These are phyloP conservation scores for Arachis hypogaea DNA, from an alignment of 306 rosid genomes.

Conservation along the genomic window DNA sequence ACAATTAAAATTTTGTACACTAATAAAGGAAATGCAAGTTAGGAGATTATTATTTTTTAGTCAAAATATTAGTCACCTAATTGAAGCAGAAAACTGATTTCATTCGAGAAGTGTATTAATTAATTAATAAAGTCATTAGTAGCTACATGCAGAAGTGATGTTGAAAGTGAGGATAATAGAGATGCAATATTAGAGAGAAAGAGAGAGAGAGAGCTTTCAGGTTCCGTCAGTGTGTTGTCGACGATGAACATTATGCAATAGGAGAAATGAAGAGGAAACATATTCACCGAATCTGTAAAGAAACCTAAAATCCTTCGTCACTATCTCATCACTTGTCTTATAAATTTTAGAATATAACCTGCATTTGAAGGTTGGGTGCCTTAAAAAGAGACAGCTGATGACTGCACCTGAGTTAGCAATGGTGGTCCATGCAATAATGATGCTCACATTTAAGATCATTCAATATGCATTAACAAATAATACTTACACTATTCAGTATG, in stretches of 20 bases:
- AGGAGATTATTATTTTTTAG: too few relatives aligned
- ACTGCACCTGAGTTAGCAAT: too few relatives aligned
- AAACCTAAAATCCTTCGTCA: background rate
- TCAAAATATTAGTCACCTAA: too few relatives aligned
- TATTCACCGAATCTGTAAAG: background rate
- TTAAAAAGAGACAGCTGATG: too few relatives aligned
- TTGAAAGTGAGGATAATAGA: background rate
- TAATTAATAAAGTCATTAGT: background rate
- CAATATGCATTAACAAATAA: background rate
- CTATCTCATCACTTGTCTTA: background rate
- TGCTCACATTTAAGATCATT: too few relatives aligned
- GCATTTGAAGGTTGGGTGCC: background rate
- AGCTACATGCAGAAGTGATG: background rate
- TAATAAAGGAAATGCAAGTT: too few relatives aligned
- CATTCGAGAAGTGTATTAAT: background rate
- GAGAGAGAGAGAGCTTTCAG: background rate
- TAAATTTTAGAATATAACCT: background rate
- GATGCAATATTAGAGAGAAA: background rate
- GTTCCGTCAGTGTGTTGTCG: background rate
- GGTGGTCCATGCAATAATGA: too few relatives aligned
- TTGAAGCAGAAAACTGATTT: background rate
- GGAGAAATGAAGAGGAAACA: background rate
- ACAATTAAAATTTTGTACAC: too few relatives aligned
- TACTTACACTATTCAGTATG: background rate
- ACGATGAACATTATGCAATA: background rate